Evolutionary conservation across 2,329 filamentous ascomycete genomes (phyloP).

Genomic region (Ophiocordyceps sinensis): DNA sequence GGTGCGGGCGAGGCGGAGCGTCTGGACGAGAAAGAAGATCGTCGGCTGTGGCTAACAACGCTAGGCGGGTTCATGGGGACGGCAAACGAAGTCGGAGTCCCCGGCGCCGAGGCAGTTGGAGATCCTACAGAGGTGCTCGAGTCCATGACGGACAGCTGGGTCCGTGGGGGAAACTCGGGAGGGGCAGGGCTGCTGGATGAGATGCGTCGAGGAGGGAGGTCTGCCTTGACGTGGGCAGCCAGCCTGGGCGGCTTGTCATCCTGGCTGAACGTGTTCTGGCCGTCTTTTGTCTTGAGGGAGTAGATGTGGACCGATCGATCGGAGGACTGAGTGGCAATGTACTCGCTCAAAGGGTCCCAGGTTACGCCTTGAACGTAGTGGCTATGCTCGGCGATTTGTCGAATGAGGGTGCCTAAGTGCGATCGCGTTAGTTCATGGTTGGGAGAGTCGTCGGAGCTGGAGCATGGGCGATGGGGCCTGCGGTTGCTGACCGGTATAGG

Average conservation of each 20-base stretch:
- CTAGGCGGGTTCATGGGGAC: constrained; percentile 92
- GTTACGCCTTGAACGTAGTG: constrained; percentile 97
- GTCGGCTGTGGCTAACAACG: constrained; percentile 75
- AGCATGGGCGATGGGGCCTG: not conserved
- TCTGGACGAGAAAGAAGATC: constrained; percentile 84
- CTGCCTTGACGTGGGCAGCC: constrained; percentile 65
- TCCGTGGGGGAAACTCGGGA: constrained; percentile 58
- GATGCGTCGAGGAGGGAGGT: constrained; percentile 80
- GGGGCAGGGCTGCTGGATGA: constrained; percentile 88
- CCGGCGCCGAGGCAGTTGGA: constrained; percentile 78
- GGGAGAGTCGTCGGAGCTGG: not conserved
- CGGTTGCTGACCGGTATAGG: constrained; percentile 56
- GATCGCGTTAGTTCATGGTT: constrained; percentile 1
- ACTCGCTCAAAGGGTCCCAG: constrained; percentile 97
- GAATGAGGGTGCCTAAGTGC: constrained; percentile 45
- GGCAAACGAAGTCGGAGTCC: constrained; percentile 78
- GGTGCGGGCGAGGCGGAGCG: constrained; percentile 88
- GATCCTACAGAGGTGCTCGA: constrained; percentile 52
- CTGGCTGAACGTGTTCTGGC: constrained; percentile 67
- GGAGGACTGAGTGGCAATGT: constrained; percentile 93
- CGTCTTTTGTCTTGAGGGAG: constrained; percentile 88
- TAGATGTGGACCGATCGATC: constrained; percentile 98
- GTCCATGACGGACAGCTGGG: constrained; percentile 43
- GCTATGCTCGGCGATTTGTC: constrained; percentile 92
- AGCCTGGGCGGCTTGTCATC: constrained; percentile 63